Evolutionary conservation across 2,329 filamentous ascomycete species (phyloP).

Genomic region (Mariannaea sp.): DNA sequence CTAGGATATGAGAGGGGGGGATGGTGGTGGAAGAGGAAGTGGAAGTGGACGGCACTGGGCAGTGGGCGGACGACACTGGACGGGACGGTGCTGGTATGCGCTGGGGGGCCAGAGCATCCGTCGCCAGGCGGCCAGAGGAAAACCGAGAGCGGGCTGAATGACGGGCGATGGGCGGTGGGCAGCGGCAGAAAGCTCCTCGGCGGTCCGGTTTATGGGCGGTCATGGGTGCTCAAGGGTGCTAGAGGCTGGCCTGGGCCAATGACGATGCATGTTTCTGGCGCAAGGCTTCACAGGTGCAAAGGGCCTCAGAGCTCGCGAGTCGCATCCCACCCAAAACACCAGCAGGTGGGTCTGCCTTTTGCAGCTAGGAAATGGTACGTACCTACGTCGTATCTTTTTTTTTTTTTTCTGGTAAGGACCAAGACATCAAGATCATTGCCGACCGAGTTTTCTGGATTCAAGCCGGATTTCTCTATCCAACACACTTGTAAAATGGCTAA

Average conservation of each 20-base stretch:
- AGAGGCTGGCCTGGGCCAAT: conserved; percentile 37
- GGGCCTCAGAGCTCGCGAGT: no score
- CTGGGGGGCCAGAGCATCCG: conserved; percentile 29
- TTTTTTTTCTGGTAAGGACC: conserved; percentile 30
- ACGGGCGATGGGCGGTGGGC: conserved; percentile 39
- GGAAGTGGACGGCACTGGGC: conserved; percentile 19
- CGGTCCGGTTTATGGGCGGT: conserved; percentile 16
- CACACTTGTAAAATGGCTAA: conserved; percentile 33
- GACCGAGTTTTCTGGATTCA: conserved; percentile 16
- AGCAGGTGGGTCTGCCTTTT: conserved; percentile 21
- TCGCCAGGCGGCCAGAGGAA: conserved; percentile 29
- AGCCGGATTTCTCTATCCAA: background rate
- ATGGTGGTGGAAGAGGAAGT: conserved; percentile 21
- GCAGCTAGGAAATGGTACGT: no score
- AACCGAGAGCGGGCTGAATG: conserved; percentile 40
- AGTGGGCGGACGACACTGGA: conserved; percentile 20
- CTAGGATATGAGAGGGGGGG: conserved; percentile 15
- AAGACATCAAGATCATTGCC: conserved; percentile 19
- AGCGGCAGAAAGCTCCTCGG: conserved; percentile 40
- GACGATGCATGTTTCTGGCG: conserved; percentile 40
- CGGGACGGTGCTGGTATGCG: conserved; percentile 35
- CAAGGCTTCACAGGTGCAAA: no score
- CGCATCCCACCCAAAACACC: conserved; percentile 17
- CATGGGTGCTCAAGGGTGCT: conserved; percentile 20
- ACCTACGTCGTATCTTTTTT: conserved; percentile 32